Evolutionary conservation across 805 yeast genomes (phyloP), one percentile per base, ranked within the genome.

Genomic region (Grigorovia transvaalensis): DNA sequence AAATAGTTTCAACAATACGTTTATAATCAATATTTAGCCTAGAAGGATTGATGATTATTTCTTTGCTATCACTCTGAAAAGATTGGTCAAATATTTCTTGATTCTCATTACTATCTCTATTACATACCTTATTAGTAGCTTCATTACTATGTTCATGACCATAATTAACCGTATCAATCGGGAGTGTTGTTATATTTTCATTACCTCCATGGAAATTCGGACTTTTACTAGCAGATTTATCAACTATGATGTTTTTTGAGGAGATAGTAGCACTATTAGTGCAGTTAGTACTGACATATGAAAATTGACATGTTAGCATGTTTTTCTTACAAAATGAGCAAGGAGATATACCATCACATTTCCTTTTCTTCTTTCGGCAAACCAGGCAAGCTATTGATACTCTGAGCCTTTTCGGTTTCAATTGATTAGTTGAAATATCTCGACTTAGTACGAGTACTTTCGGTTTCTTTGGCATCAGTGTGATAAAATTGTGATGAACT

Each of bases 281-380:
- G 40, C 23, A 19, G 18, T 15, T 41, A 12, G 44, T 48, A 3
- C 12, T 40, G 17, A 15, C 42, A 43, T 20, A 41, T 44, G 46
- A 46, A 50, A 52, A 54, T 15, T 30, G 29, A 45, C 57, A 54
- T 7, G 19, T 29, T 17, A 52, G 40, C 5, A 42, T 19, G 23
- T 20, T 44, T 41, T 33, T 46, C n/a, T 27, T 33, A 50, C 57
- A 88, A 65, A 82, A 88, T 35, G 79, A 77, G 65, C 95, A 85
- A 0, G 91, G 93, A 58, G 78, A 83, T 58, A 77, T 76, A 4
- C 91, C 93, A 63, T 84, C 89, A 67, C 95, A 85, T 62, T 83
- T 82, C 56, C 84, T 87, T 62, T 85, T 85, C 67, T 83, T 84
- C 66, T 76, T 78, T 19, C 91, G 74, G 64, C 93, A 85, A 56